A percentile compares a stretch with the other conserved stretches of the same genome.
These are phyloP conservation scores for Boletus coccyginus DNA, from an alignment of 768 basidiomycete genomes.

Conservation along the genomic window DNA sequence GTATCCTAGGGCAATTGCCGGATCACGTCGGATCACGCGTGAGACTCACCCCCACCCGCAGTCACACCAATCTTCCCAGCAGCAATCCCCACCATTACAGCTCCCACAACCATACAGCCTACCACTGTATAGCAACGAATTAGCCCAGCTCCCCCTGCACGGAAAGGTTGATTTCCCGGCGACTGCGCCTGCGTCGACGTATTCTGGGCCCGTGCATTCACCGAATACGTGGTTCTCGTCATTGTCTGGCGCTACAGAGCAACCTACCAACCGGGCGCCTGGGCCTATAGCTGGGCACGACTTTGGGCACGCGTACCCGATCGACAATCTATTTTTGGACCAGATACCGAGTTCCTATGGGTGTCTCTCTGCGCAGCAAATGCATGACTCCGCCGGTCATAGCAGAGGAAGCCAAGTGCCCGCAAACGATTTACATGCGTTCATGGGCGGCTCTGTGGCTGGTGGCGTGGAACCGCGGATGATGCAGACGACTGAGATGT, in stretches of 20 bases:
- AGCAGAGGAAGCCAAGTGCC: background rate
- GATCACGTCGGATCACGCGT: slow-evolving; percentile 34
- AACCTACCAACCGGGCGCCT: background rate
- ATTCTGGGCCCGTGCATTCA: slow-evolving; percentile 1
- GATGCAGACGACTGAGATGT: slow-evolving; percentile 1
- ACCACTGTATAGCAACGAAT: slow-evolving; percentile 56
- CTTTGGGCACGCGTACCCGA: slow-evolving; percentile 11
- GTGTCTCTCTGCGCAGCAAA: background rate
- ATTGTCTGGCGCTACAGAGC: slow-evolving; percentile 1
- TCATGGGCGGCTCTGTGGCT: slow-evolving; percentile 6
- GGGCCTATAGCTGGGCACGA: background rate
- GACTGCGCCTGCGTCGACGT: background rate
- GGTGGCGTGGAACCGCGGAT: background rate
- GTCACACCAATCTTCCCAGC: slow-evolving; percentile 10
- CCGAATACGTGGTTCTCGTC: slow-evolving; percentile 23
- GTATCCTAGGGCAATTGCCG: slow-evolving; percentile 29
- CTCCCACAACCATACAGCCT: slow-evolving; percentile 32
- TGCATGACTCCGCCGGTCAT: background rate
- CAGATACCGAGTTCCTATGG: slow-evolving; percentile 13
- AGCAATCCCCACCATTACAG: slow-evolving; percentile 5
- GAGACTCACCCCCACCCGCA: slow-evolving; percentile 15
- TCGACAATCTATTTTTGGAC: slow-evolving; percentile 24
- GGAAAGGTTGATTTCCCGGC: slow-evolving; percentile 22
- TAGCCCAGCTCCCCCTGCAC: slow-evolving; percentile 53
- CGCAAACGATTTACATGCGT: slow-evolving; percentile 11